Evolutionary conservation across 345 rosid species (phyloP), one percentile per base, ranked within the genome.

Genomic region (Hibiscus tridactylites): DNA sequence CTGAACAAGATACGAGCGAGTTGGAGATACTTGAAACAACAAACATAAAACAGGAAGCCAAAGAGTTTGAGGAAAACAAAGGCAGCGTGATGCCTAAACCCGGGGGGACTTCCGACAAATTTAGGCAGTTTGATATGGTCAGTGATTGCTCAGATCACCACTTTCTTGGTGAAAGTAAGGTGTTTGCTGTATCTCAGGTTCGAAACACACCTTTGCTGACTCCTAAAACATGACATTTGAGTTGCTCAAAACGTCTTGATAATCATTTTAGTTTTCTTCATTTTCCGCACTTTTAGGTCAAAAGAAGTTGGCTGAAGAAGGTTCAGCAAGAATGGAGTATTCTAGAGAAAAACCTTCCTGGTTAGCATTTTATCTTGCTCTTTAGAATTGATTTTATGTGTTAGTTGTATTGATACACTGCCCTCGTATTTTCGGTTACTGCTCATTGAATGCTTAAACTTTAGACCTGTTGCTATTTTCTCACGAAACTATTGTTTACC

Each of bases 271-370:
- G 4, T 67, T 64, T 74, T 39, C 57, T 46, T 58, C 39, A 35
- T 71, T 73, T 60, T 46, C 70, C 68, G 49, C 66, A 24, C 56
- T 59, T 24, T 70, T 73, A 93, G 98, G 82, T 87, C 35, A 81
- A 85, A 76, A 84, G 84, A 79, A 71, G 85, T 73, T 90, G 95
- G 98, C 79, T 87, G 78, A 94, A 86, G 87, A 94, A 82, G 80
- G 93, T 94, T 79, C 95, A 83, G 77, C 91, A 86, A 80, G 98
- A 94, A 73, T 94, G 98, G 98, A 88, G 81, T 81, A 79, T 83
- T 54, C 81, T 94, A 59, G 84, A 86, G 81, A 80, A 81, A 71
- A 78, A 87, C 81, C 92, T 94, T 75, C 96, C 97, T 29, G 92
- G 98, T 91, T 63, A 80, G 85, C 75, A 75, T 76, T 73, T 71